phyloP scores from a whole-genome alignment of 306 rosid species.

The Glycyrrhiza uralensis region DNA sequence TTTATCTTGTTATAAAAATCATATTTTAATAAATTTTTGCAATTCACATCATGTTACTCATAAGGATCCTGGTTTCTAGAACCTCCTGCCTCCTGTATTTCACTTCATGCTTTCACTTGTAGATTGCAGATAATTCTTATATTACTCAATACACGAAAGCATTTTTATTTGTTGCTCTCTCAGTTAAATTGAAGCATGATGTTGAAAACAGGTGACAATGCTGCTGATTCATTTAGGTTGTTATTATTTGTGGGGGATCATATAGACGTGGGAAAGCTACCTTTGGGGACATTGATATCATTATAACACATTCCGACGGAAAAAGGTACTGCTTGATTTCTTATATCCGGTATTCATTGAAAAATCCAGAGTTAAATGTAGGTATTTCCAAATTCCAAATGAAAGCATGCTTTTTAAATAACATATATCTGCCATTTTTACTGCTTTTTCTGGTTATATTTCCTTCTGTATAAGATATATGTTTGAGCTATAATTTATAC shows the following conservation, averaged over 20 bases:
- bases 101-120: background rate
- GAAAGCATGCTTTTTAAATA: background rate
- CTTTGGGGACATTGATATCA: slow-evolving; percentile 90
- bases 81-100: slow-evolving; percentile 15
- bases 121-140: slow-evolving; percentile 2
- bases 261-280: slow-evolving; percentile 87
- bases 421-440: background rate
- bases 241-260: slow-evolving; percentile 86
- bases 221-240: slow-evolving; percentile 43
- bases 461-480: background rate
- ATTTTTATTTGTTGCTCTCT: background rate
- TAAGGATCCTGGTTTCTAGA: slow-evolving; percentile 5
- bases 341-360: background rate
- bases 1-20: slow-evolving; percentile 7
- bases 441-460: background rate
- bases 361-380: background rate
- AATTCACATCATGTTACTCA: background rate
- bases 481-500: background rate
- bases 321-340: slow-evolving; percentile 47
- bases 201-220: slow-evolving; percentile 5
- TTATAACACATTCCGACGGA: slow-evolving; percentile 92
- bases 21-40: background rate
- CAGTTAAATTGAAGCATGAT: background rate
- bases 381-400: background rate
- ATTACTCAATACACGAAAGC: background rate